phyloP scores from a whole-genome alignment of 139 green algal genomes.

The Raphidocelis subcapitata region DNA sequence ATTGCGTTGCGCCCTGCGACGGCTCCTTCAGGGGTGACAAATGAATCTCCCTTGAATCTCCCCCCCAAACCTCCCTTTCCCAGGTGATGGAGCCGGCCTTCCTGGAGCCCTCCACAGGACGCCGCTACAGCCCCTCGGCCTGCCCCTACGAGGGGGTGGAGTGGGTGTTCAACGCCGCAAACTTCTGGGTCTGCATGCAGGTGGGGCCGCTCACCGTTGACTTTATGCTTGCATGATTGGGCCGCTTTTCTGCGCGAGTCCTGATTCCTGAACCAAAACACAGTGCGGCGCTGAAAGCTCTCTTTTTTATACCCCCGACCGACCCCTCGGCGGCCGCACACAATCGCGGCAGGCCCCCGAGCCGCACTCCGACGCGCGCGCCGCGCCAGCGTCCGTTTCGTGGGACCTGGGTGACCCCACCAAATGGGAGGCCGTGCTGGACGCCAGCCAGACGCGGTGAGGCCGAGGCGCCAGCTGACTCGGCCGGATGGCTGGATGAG shows the following conservation, averaged over 20 bases:
- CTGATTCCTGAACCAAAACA: no score
- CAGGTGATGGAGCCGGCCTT: constrained; percentile 50
- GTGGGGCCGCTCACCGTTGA: background rate
- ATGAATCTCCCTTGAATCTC: no score
- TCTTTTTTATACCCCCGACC: no score
- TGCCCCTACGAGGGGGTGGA: constrained; percentile 79
- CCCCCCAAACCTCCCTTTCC: no score
- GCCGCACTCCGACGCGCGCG: constrained; percentile 68
- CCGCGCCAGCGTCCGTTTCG: constrained; percentile 28
- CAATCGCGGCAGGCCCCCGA: constrained; percentile 62
- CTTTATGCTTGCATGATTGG: no score
- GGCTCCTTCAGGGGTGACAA: no score
- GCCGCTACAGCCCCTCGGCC: background rate
- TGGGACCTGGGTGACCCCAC: constrained; percentile 53
- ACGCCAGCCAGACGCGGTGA: constrained; percentile 41
- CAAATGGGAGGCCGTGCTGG: constrained; percentile 76
- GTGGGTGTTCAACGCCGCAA: constrained; percentile 68
- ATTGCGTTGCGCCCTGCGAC: no score
- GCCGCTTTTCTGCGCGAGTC: no score
- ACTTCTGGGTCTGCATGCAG: constrained; percentile 77
- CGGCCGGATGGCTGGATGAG: no score
- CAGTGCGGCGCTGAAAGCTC: no score
- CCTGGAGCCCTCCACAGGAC: constrained; percentile 71
- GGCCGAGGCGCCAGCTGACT: background rate
- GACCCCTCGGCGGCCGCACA: no score